These are phyloP conservation scores for Plectosphaerella cucumerina DNA, from an alignment of 2,329 filamentous ascomycete species.

Conservation along the genomic window DNA sequence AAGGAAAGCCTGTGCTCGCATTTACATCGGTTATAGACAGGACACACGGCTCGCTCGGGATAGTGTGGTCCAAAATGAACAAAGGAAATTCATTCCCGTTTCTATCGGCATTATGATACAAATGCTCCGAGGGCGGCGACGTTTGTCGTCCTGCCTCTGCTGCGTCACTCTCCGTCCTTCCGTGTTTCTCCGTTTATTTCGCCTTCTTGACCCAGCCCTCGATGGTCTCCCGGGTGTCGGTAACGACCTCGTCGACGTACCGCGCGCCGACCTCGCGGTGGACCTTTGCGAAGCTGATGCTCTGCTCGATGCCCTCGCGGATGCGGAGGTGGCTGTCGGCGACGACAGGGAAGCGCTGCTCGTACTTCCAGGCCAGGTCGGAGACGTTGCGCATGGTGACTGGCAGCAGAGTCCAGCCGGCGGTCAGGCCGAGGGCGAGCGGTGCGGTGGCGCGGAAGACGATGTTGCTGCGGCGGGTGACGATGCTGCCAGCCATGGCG, in stretches of 20 bases:
- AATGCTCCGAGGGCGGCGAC: background rate
- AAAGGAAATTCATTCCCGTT: slow-evolving; percentile 11
- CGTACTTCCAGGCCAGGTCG: slow-evolving; percentile 85
- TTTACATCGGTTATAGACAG: slow-evolving; percentile 2
- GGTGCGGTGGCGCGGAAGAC: slow-evolving; percentile 74
- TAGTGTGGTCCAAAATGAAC: background rate
- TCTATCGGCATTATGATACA: slow-evolving; percentile 15
- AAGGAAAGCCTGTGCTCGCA: background rate
- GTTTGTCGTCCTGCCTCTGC: background rate
- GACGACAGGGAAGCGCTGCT: slow-evolving; percentile 80
- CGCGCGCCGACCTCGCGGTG: slow-evolving; percentile 67
- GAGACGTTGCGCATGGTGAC: slow-evolving; percentile 87
- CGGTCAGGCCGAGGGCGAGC: slow-evolving; percentile 72
- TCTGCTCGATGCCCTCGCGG: slow-evolving; percentile 64
- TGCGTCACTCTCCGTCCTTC: background rate
- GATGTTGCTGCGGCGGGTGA: slow-evolving; percentile 83
- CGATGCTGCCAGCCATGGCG: slow-evolving; percentile 90
- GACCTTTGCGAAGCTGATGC: slow-evolving; percentile 68
- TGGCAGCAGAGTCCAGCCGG: slow-evolving; percentile 81
- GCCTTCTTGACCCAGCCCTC: slow-evolving; percentile 93
- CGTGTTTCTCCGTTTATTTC: slow-evolving; percentile 46
- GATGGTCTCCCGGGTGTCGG: slow-evolving; percentile 67
- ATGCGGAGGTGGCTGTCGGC: slow-evolving; percentile 75
- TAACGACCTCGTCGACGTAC: slow-evolving; percentile 78
- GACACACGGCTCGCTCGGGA: no score